phyloP scores from a whole-genome alignment of 495 filamentous ascomycete genomes.

The Penicillium atrosanguineum region DNA sequence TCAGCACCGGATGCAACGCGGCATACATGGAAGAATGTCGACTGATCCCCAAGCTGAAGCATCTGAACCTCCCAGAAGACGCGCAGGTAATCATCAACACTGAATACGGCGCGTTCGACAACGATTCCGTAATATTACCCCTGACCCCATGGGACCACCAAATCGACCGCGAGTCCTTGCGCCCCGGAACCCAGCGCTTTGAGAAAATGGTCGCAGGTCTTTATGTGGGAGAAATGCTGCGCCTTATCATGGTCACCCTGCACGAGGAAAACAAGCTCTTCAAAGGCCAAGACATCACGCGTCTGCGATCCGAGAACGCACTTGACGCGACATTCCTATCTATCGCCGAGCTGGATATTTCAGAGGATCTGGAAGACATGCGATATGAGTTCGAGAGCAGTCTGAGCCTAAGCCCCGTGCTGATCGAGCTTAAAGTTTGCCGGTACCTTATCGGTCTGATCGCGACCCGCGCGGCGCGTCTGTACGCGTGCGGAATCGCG shows the following conservation, averaged over 20 bases:
- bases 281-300: constrained; percentile 44
- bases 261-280: constrained; percentile 33
- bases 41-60: constrained; percentile 79
- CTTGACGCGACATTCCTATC: constrained; percentile 81
- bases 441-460: constrained; percentile 81
- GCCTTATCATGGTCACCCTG: constrained; percentile 38
- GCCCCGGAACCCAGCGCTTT: constrained; percentile 45
- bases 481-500: constrained; percentile 87
- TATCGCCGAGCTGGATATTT: constrained; percentile 69
- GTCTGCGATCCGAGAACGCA: constrained; percentile 65
- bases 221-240: constrained; percentile 48
- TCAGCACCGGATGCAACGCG: constrained; percentile 94
- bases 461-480: constrained; percentile 80
- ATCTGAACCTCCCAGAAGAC: constrained; percentile 74
- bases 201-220: constrained; percentile 50
- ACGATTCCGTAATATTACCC: constrained; percentile 80
- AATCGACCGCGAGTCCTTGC: constrained; percentile 39
- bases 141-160: constrained; percentile 31
- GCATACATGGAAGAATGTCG: constrained; percentile 90
- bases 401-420: constrained; percentile 60
- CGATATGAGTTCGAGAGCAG: constrained; percentile 66
- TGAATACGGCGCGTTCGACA: constrained; percentile 96
- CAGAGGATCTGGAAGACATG: constrained; percentile 69
- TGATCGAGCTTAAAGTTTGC: constrained; percentile 73
- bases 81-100: constrained; percentile 93